These are phyloP conservation scores for Lentinula lateritia DNA, from an alignment of 768 basidiomycete species.

Conservation along the genomic window DNA sequence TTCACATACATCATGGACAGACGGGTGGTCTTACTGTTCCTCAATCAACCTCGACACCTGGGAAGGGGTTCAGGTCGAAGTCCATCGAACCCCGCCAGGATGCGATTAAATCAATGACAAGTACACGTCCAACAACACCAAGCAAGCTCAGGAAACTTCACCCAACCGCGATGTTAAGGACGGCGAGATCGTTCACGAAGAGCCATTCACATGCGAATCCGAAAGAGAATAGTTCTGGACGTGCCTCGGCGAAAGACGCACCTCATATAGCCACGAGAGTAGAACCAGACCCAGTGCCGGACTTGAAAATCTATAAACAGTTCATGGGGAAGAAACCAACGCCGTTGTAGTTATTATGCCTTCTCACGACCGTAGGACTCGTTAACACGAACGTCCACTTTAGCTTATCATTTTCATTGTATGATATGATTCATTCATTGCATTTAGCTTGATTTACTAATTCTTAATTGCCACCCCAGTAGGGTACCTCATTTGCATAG, in stretches of 20 bases:
- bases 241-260: neutral
- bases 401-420: no score
- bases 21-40: neutral
- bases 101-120: neutral
- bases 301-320: constrained; percentile 2
- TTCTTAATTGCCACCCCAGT: no score
- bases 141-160: neutral
- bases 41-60: neutral
- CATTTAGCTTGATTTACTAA: no score
- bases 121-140: neutral
- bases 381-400: no score
- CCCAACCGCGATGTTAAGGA: neutral
- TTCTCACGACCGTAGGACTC: neutral
- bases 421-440: no score
- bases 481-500: neutral
- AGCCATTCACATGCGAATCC: neutral
- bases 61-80: neutral
- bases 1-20: neutral
- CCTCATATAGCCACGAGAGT: neutral
- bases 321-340: constrained; percentile 2
- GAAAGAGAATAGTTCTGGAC: neutral
- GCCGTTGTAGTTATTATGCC: neutral
- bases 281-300: neutral
- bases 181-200: neutral
- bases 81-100: neutral